Base-by-base conservation (phyloP, 345 rosid species). In the Barbarea vulgaris region DNA sequence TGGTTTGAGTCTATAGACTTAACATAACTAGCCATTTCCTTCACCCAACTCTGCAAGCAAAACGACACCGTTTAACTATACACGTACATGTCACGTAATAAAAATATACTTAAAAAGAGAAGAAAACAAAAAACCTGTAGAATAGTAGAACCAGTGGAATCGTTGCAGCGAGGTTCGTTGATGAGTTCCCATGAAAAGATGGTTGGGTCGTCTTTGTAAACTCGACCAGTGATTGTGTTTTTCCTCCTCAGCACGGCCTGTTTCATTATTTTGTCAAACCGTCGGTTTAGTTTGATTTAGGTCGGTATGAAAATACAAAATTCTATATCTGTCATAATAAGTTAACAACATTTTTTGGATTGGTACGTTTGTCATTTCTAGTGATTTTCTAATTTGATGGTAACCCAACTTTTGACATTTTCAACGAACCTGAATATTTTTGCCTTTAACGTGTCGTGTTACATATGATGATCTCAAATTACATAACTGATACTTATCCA, bases 161-260 rank as follows among this genome's bases (percentile, higher is more conserved):
- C 87, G 31, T 59, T 70, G 72, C 88, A 87, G 25, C 90, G 91
- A 51, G 96, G 89, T 73, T 91, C 96, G 11, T 93, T 93, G 73
- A 93, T 93, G 10, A 93, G 87, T 69, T 93, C 98, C 98, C 97
- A 93, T 59, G 98, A 87, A 69, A 93, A 85, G 47, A 93, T 87
- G 61, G 85, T 84, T 0, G 93, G 88, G 73, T 93, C 98, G 24
- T 93, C 93, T 79, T 82, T 87, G 47, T 93, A 89, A 27, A 81
- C 75, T 21, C 83, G 74, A 27, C 93, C 88, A 12, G 93, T 93
- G 47, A 91, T 75, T 10, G 91, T 62, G 81, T 91, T 93, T 54
- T 13, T 64, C 80, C 98, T 89, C 31, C 87, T 91, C 66, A 89
- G 59, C 69, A 93, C 83, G 0, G 91, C 77, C 93, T 93, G 91